Percentiles rank a stretch among this genome's conserved stretches.
Conservation (phyloP, 805 yeast genomes). For the Cyberlindnera suaveolens region DNA sequence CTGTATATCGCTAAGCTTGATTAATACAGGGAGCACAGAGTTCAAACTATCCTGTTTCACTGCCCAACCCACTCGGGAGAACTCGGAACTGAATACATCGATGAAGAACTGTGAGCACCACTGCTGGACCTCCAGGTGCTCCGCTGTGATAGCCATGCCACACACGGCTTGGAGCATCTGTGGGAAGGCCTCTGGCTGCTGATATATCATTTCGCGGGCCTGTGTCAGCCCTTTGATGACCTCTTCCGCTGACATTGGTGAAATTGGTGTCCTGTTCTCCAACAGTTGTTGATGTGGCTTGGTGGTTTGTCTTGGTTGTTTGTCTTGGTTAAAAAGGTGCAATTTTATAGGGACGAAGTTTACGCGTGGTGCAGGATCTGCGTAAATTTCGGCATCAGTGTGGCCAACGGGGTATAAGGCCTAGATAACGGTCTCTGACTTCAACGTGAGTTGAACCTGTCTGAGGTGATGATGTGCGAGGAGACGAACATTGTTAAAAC, state of each 20-base stretch:
- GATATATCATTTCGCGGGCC: conserved; percentile 10
- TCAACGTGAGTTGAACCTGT: too few species aligned
- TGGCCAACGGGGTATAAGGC: too few species aligned
- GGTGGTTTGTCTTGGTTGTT: too few species aligned
- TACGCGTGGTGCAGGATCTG: neutral
- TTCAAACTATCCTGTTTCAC: conserved; percentile 15
- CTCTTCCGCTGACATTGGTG: conserved; percentile 8
- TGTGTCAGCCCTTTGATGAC: conserved; percentile 9
- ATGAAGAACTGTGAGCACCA: conserved; percentile 21
- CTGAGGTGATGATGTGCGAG: too few species aligned
- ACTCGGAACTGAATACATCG: conserved; percentile 16
- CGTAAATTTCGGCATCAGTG: neutral
- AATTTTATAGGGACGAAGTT: neutral
- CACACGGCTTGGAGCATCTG: conserved; percentile 13
- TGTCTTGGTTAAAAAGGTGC: too few species aligned
- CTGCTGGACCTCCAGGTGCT: conserved; percentile 17
- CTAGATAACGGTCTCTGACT: too few species aligned
- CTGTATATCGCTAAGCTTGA: conserved; percentile 9
- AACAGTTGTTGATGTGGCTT: too few species aligned
- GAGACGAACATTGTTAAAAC: too few species aligned
- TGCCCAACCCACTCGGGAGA: conserved; percentile 4
- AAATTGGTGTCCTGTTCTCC: neutral
- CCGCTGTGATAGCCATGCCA: conserved; percentile 8
- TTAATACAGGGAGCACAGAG: conserved; percentile 9
- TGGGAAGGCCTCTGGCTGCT: conserved; percentile 13